Base-by-base conservation (phyloP, 2,329 filamentous ascomycete species). In the Xenosphaeropsis pyriputrescens region DNA sequence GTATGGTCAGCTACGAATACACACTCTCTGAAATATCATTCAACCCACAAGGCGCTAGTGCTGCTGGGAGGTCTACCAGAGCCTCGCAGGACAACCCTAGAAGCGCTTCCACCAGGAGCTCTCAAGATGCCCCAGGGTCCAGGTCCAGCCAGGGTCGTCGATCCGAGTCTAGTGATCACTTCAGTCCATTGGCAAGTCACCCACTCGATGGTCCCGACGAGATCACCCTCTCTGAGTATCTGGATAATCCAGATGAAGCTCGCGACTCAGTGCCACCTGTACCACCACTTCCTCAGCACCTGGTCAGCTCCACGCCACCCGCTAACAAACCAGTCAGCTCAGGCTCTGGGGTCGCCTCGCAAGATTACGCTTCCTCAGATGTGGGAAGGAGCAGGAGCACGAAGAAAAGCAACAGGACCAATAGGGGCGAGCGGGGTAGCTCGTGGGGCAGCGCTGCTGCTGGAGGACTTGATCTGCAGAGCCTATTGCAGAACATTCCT, bases 1-100 rank as follows among this genome's bases (percentile, higher is more conserved):
- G 77, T 54, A 71, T 85, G 64, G 69, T 79, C 44, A 82, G 76
- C 59, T 80, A 77, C 45, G 78, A 83, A 40, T 68, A 72, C 45
- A 70, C 71, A 33, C 65, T 72, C n/a, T 81, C 76, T 6, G 79
- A 84, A 50, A 58, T 74, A 15, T 79, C 73, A 30, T 77, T 72
- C 53, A 74, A 72, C 30, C 47, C 47, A 13, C 39, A 35, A 7
- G 46, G 49, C 31, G 45, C 47, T 22, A 45, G 45, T 18, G 14
- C 41, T 18, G 31, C 44, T 12, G 26, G 34, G 6, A 41, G 46
- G 5, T 54, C 51, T 18, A 41, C 48, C 18, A 49, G 44, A 14
- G 50, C 45, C 26, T 40, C 46, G 4, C 43, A 44, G 13, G 47
- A 50, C 12, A 41, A 47, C 39, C 35, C 47, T 22, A 41, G 50